phyloP scores from a whole-genome alignment of 2,329 filamentous ascomycete species.

The Cercospora sesami region DNA sequence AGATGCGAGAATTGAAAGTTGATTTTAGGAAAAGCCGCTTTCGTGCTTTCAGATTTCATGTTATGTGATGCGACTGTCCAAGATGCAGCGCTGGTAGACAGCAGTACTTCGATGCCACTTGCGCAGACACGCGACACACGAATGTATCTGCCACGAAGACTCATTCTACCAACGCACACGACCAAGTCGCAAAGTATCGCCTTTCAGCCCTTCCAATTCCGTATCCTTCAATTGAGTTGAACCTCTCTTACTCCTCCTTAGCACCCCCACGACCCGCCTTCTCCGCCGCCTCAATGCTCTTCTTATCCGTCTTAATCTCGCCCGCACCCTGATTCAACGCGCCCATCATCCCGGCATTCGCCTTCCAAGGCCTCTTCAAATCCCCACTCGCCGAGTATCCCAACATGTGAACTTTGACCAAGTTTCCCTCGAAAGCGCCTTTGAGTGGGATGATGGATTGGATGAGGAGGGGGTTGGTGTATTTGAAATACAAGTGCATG shows the following conservation, averaged over 20 bases:
- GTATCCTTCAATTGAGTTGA: background rate
- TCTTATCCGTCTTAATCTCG: conserved; percentile 78
- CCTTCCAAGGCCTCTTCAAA: conserved; percentile 95
- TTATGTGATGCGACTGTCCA: background rate
- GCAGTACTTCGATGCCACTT: background rate
- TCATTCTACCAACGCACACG: background rate
- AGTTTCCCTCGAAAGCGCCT: conserved; percentile 89
- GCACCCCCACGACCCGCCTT: conserved; percentile 52
- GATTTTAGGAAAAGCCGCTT: background rate
- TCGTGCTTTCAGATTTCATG: background rate
- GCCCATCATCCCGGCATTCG: conserved; percentile 76
- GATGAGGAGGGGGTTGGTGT: conserved; percentile 98
- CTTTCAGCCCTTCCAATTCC: background rate
- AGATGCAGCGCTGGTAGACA: background rate
- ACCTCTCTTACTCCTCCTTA: conserved; percentile 53
- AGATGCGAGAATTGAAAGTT: background rate
- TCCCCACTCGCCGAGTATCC: conserved; percentile 85
- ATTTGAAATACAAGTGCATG: conserved; percentile 99
- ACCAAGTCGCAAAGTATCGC: background rate
- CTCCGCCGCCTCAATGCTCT: conserved; percentile 57
- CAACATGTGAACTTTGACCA: conserved; percentile 92
- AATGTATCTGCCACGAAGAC: background rate
- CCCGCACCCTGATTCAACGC: conserved; percentile 64
- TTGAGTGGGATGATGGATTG: conserved; percentile 98
- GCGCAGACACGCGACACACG: background rate